These are phyloP conservation scores for Mallotus nudiflorus DNA, from an alignment of 345 rosid genomes.

Conservation along the genomic window DNA sequence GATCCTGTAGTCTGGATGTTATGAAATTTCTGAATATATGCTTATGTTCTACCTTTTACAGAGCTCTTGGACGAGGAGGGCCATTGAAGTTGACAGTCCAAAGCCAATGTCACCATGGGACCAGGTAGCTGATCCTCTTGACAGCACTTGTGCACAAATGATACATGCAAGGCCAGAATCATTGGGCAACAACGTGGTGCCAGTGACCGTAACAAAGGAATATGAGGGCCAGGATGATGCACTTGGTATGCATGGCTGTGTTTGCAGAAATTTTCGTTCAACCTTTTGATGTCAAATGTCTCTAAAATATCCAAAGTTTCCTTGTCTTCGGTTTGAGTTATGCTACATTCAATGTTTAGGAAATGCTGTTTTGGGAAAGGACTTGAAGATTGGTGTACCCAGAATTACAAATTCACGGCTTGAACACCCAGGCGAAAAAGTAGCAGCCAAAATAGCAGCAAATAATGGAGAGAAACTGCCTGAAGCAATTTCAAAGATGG, in stretches of 20 bases:
- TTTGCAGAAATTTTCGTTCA: background rate
- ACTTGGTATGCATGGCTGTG: conserved; percentile 29
- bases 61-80: conserved; percentile 51
- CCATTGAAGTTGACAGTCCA: conserved; percentile 43
- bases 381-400: conserved; percentile 42
- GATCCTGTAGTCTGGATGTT: background rate
- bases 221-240: conserved; percentile 28
- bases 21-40: conserved; percentile 1
- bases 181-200: conserved; percentile 38
- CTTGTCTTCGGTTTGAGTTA: conserved; percentile 11
- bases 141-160: conserved; percentile 42
- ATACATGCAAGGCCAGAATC: conserved; percentile 37
- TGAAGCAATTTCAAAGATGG: conserved; percentile 26
- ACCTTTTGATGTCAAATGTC: background rate
- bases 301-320: background rate
- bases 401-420: conserved; percentile 25
- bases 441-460: conserved; percentile 9
- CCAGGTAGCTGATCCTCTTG: conserved; percentile 36
- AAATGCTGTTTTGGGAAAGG: conserved; percentile 34
- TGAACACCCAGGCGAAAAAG: conserved; percentile 27
- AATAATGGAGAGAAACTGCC: conserved; percentile 24
- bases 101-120: conserved; percentile 27
- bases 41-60: conserved; percentile 24
- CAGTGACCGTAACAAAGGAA: conserved; percentile 26
- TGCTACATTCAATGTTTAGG: conserved; percentile 25